Evolutionary conservation across 1,284 basidiomycete species (phyloP), one percentile per base, ranked within the genome.

Genomic region (Athelia psychrophila): DNA sequence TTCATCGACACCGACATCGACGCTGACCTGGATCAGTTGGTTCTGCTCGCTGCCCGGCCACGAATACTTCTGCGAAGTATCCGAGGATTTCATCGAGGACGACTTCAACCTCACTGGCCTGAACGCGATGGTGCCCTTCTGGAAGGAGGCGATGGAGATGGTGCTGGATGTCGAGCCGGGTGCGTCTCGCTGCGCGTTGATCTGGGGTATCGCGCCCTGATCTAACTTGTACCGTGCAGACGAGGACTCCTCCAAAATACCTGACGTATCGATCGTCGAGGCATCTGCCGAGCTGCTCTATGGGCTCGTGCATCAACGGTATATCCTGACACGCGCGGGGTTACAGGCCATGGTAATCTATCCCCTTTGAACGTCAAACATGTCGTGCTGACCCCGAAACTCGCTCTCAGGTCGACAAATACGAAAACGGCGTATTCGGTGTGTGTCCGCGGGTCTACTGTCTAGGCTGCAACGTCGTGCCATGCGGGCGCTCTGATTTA

Each of bases 121-220:
- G 58, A 95, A 95, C 67, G 82, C 85, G 18, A 88, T 98, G 80
- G 95, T 99, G 27, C 89, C 97, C 9, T 99, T 99, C 68, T 99
- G 97, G 93, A 95, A 98, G 71, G 97, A 99, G 70, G 97, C 97
- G 24, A 88, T 99, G 84, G 97, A 99, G 75, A 99, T 99, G 97
- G 95, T 99, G n/a, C 74, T 99, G 54, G 97, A 99, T 71, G 96
- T 99, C 49, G 97, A 99, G 74, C 93, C 97, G 74, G 94, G 94
- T 95, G 70, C 68, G 86, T 67, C 50, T 56, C 62, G 42, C 46
- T 58, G 45, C 40, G 5, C 49, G 47, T 22, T 13, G 32, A 46
- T 22, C 19, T 55, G 50, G 58, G 47, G 47, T 48, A 18, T 48
- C 47, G 55, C 33, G 48, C 51, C 18, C 47, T 59, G 49, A 56